These are phyloP conservation scores for Fusarium humuli DNA, from an alignment of 2,329 filamentous ascomycete species.

Conservation along the genomic window DNA sequence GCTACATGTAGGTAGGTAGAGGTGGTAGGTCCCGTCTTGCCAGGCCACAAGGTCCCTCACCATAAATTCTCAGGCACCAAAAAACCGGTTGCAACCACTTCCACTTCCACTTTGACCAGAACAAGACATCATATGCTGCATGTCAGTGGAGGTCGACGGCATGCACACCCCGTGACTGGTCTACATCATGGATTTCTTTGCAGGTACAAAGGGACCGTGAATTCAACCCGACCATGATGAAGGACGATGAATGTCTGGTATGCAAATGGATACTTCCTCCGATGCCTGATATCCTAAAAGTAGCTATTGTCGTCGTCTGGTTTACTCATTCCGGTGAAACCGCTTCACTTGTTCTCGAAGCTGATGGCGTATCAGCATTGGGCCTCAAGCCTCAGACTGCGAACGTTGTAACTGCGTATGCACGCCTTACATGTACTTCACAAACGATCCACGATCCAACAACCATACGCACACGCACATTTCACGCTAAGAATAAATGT, in stretches of 20 bases:
- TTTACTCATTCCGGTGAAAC: neutral
- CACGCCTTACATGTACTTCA: neutral
- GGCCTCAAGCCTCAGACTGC: neutral
- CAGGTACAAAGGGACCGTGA: constrained; percentile 5
- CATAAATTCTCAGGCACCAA: constrained; percentile 41
- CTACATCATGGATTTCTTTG: constrained; percentile 20
- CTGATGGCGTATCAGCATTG: neutral
- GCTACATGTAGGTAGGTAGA: neutral
- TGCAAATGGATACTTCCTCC: neutral
- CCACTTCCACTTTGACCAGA: neutral
- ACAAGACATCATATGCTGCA: constrained; percentile 8
- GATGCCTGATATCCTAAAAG: neutral
- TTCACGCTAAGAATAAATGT: neutral
- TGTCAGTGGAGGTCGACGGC: constrained; percentile 6
- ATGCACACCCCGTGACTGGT: constrained; percentile 38
- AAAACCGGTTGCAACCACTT: constrained; percentile 28
- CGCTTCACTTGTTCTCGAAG: neutral
- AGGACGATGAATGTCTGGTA: constrained; percentile 1
- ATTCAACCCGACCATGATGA: neutral
- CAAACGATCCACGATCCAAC: neutral
- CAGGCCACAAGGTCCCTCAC: constrained; percentile 20
- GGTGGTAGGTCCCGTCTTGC: neutral
- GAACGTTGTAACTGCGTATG: neutral
- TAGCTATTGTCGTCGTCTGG: neutral
- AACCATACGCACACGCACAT: neutral